phyloP scores from a whole-genome alignment of 371 early-diverging fungal genomes.

The Polyrhizophydium stewartii region DNA sequence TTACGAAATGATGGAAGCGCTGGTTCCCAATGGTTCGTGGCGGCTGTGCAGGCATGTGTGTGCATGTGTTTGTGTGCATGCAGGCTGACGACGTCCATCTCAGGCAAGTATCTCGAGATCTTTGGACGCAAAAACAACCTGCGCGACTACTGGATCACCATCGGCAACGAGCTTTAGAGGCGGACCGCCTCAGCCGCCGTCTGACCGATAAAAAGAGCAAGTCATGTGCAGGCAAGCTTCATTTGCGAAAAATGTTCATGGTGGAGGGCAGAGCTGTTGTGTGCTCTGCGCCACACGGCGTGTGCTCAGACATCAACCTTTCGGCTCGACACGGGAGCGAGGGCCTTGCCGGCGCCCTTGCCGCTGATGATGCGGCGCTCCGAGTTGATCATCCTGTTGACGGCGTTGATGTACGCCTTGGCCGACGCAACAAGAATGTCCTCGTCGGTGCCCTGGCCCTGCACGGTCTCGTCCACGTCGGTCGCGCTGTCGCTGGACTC shows the following conservation, averaged over 20 bases:
- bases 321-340: no score
- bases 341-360: no score
- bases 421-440: conserved; percentile 83
- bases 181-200: no score
- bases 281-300: no score
- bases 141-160: conserved; percentile 91
- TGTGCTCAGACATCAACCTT: no score
- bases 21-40: conserved; percentile 73
- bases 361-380: no score
- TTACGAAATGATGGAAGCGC: conserved; percentile 86
- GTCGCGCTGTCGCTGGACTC: background rate
- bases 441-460: conserved; percentile 70
- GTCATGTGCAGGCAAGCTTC: no score
- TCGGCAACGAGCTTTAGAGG: conserved; percentile 81
- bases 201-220: no score
- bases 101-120: conserved; percentile 82
- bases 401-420: conserved; percentile 78
- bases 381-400: conserved; percentile 56
- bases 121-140: conserved; percentile 93
- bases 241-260: no score
- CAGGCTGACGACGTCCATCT: background rate
- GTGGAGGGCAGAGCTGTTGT: no score
- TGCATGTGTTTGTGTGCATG: background rate
- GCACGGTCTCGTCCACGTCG: conserved; percentile 32
- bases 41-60: background rate